phyloP scores from a whole-genome alignment of 139 green algal genomes.

The Picochlorum costavermella region DNA sequence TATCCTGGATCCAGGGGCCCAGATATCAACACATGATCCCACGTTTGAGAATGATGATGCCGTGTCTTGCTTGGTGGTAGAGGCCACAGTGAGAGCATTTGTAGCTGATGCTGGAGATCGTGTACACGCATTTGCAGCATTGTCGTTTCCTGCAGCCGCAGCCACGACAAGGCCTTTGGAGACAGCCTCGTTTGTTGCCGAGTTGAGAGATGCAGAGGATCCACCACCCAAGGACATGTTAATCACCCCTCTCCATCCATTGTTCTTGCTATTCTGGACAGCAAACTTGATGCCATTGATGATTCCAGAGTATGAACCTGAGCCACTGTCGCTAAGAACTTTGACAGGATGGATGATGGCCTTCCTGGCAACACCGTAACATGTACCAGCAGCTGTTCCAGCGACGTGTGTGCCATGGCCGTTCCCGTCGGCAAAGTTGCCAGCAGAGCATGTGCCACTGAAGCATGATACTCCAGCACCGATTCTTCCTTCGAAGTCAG shows the following conservation, averaged over 20 bases:
- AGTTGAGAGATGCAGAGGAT: constrained; percentile 38
- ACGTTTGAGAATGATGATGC: constrained; percentile 54
- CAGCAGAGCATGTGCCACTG: background rate
- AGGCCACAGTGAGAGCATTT: constrained; percentile 42
- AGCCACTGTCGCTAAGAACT: constrained; percentile 31
- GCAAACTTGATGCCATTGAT: constrained; percentile 46
- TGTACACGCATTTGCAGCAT: constrained; percentile 44
- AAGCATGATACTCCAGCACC: constrained; percentile 1
- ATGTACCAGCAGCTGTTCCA: constrained; percentile 40
- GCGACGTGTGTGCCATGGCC: constrained; percentile 61
- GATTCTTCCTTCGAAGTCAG: constrained; percentile 31
- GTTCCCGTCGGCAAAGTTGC: constrained; percentile 28
- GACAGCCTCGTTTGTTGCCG: constrained; percentile 26
- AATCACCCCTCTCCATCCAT: constrained; percentile 42
- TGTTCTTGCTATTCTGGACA: constrained; percentile 11
- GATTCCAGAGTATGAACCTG: constrained; percentile 45
- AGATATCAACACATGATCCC: constrained; percentile 57
- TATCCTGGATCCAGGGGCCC: constrained; percentile 41
- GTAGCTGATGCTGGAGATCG: constrained; percentile 36
- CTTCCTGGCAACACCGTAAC: constrained; percentile 52
- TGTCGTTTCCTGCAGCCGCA: constrained; percentile 41
- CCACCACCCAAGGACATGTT: constrained; percentile 52
- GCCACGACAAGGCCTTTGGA: constrained; percentile 36
- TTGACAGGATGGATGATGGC: constrained; percentile 38
- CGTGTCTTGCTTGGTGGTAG: constrained; percentile 18